A percentile compares a stretch with the other conserved stretches of the same genome.
Conservation (phyloP, 805 yeast genomes). For the Candida schatavii region DNA sequence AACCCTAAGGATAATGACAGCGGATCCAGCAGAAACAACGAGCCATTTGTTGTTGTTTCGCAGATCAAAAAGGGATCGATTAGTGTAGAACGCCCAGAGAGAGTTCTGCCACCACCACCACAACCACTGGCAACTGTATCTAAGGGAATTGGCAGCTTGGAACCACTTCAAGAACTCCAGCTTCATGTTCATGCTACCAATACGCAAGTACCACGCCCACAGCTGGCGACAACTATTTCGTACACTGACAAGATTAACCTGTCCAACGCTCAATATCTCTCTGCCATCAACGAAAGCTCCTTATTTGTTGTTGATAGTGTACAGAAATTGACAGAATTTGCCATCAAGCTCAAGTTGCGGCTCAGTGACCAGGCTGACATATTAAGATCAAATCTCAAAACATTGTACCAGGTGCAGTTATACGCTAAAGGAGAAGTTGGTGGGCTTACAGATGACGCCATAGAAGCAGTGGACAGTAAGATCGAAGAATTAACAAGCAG, state of each 20-base stretch:
- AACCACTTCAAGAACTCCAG: conserved; percentile 21
- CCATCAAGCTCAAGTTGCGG: conserved; percentile 2
- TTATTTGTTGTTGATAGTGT: not conserved
- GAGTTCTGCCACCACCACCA: not conserved
- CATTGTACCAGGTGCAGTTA: not conserved
- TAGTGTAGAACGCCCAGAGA: not conserved
- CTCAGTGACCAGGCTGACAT: not conserved
- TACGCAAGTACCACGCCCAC: not conserved
- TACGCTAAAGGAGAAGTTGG: too few relatives aligned
- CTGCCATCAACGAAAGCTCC: not conserved
- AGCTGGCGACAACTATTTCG: not conserved
- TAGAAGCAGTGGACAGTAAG: conserved; percentile 7
- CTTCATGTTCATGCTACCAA: conserved; percentile 4
- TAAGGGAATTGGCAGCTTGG: conserved; percentile 3
- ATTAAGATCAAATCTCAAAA: not conserved
- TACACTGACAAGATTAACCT: conserved; percentile 1
- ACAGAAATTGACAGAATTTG: conserved; percentile 2
- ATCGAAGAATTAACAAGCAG: conserved; percentile 14
- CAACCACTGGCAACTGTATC: not conserved
- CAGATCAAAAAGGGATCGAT: not conserved
- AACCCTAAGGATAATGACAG: not conserved
- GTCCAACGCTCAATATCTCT: not conserved
- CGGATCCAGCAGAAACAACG: too few relatives aligned
- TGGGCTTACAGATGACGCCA: conserved; percentile 1
- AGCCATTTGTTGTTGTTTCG: not conserved